A percentile compares a stretch with the other conserved stretches of the same genome.
Conservation (phyloP, 2,329 filamentous ascomycete genomes). For the Colletotrichum destructivum region DNA sequence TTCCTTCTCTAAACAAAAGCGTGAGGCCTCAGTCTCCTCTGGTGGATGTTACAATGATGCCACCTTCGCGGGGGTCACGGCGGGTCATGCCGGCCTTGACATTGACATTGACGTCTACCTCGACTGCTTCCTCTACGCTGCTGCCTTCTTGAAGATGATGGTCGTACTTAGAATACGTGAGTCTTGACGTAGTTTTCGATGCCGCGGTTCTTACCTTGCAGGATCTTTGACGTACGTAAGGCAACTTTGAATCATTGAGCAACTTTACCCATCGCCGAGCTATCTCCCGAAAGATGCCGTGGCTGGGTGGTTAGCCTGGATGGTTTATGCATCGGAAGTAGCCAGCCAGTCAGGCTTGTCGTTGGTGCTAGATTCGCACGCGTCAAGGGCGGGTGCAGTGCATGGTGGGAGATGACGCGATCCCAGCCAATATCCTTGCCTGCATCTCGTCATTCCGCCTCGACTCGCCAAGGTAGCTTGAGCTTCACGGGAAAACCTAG, state of each 20-base stretch:
- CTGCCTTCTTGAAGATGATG: conserved; percentile 40
- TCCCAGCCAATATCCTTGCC: conserved; percentile 62
- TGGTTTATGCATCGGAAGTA: conserved; percentile 62
- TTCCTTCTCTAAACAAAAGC: conserved; percentile 59
- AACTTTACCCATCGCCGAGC: conserved; percentile 57
- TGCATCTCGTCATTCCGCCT: conserved; percentile 62
- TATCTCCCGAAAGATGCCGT: conserved; percentile 64
- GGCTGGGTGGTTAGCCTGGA: conserved; percentile 65
- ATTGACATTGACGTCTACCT: conserved; percentile 56
- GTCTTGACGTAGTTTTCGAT: conserved; percentile 64
- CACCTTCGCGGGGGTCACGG: conserved; percentile 44
- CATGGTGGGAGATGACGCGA: conserved; percentile 63
- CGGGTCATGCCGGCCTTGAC: conserved; percentile 54
- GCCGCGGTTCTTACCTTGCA: conserved; percentile 60
- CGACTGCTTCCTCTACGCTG: conserved; percentile 51
- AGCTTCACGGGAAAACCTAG: conserved; percentile 58
- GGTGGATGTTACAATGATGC: conserved; percentile 51
- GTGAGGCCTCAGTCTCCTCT: conserved; percentile 66
- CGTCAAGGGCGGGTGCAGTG: conserved; percentile 62
- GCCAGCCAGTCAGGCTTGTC: conserved; percentile 58
- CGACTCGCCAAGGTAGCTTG: conserved; percentile 63
- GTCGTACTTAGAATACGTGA: conserved; percentile 53
- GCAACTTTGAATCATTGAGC: neutral
- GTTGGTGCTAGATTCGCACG: conserved; percentile 57
- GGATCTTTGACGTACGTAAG: neutral